phyloP scores from a whole-genome alignment of 371 early-diverging fungal species.

The Homolaphlyctis polyrhiza region DNA sequence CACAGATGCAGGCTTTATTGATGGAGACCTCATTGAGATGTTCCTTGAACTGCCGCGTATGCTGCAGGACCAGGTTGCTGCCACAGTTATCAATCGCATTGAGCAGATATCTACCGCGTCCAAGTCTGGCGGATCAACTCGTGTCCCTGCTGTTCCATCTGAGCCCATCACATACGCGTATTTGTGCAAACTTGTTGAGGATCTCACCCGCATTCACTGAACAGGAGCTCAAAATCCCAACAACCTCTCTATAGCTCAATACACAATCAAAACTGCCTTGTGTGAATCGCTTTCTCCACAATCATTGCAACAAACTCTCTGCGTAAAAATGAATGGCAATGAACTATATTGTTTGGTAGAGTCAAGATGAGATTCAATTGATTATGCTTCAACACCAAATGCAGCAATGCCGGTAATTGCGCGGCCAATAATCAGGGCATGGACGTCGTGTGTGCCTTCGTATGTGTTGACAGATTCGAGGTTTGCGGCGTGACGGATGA shows the following conservation, averaged over 20 bases:
- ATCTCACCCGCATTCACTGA: conserved; percentile 19
- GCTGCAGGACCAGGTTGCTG: conserved; percentile 54
- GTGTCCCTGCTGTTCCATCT: not conserved
- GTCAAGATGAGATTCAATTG: too few relatives aligned
- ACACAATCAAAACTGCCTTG: too few relatives aligned
- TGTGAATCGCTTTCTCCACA: too few relatives aligned
- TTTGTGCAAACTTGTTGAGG: conserved; percentile 19
- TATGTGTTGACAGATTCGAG: conserved; percentile 96
- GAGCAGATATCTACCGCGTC: conserved; percentile 16
- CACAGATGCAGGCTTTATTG: conserved; percentile 25
- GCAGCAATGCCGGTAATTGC: conserved; percentile 87
- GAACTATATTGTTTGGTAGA: too few relatives aligned
- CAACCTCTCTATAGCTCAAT: too few relatives aligned
- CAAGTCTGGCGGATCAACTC: not conserved
- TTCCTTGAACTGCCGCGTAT: conserved; percentile 61
- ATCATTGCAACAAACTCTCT: too few relatives aligned
- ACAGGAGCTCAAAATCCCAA: too few relatives aligned
- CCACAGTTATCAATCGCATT: conserved; percentile 15
- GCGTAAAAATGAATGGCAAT: too few relatives aligned
- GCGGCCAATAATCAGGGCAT: conserved; percentile 90
- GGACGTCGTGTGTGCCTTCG: conserved; percentile 95
- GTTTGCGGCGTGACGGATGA: conserved; percentile 93
- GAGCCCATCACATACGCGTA: conserved; percentile 18
- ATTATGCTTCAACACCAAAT: conserved; percentile 13
- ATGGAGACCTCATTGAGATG: conserved; percentile 84